Conservation (phyloP, 345 rosid species). For the Melaleuca alternifolia region DNA sequence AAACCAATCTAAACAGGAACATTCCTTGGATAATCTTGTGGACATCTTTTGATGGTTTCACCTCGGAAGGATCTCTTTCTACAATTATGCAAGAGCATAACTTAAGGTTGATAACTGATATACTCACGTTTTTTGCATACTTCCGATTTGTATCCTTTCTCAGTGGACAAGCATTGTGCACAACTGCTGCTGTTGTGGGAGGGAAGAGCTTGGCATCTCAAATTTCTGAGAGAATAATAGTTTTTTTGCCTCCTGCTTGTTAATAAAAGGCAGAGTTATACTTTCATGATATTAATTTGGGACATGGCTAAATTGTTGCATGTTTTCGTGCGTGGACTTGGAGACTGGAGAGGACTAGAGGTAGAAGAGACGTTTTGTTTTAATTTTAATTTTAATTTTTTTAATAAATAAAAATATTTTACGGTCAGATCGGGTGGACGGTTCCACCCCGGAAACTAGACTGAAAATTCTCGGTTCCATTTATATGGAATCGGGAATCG, state of each 20-base stretch:
- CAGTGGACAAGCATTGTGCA: conserved; percentile 90
- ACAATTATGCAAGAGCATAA: not conserved
- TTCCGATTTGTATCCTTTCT: not conserved
- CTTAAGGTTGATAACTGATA: not conserved
- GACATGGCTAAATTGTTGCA: conserved; percentile 11
- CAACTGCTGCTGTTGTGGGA: conserved; percentile 87
- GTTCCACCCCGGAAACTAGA: too few species aligned
- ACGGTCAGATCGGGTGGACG: too few species aligned
- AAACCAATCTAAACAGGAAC: conserved; percentile 44
- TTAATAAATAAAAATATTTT: too few species aligned
- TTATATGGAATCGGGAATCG: too few species aligned
- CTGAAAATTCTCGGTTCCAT: too few species aligned
- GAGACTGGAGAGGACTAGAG: too few species aligned
- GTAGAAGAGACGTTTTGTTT: too few species aligned
- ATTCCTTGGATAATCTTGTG: conserved; percentile 63
- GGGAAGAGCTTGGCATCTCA: conserved; percentile 97
- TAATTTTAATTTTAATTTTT: too few species aligned
- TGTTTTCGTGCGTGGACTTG: too few species aligned
- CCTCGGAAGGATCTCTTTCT: not conserved
- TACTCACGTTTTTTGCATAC: not conserved
- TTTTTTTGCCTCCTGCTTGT: not conserved
- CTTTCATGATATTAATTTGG: not conserved
- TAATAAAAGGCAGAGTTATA: too few species aligned
- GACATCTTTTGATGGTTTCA: too few species aligned
- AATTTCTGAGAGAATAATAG: conserved; percentile 84